Evolutionary conservation across 371 early-diverging fungal species (phyloP).

Genomic region (Choanephora cucurbitarum): DNA sequence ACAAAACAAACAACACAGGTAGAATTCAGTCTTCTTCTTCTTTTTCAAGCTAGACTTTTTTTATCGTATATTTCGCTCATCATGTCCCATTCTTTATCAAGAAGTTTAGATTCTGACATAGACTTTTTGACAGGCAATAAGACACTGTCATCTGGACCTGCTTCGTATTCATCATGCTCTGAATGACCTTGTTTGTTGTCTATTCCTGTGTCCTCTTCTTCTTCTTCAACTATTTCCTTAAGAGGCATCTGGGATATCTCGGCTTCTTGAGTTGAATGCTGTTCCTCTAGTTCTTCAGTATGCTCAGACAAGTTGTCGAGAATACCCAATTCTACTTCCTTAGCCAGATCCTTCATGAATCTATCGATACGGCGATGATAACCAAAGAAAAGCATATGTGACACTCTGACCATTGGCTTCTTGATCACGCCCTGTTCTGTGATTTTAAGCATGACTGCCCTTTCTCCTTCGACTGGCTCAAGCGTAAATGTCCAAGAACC

Average conservation of each 20-base stretch:
- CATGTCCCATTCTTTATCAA: constrained; percentile 30
- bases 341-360: constrained; percentile 39
- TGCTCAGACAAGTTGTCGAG: constrained; percentile 5
- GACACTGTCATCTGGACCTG: constrained; percentile 23
- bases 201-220: no score
- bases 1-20: neutral
- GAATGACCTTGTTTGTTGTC: constrained; percentile 3
- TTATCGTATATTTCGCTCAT: constrained; percentile 26
- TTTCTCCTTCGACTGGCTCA: constrained; percentile 19
- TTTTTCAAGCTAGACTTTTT: neutral
- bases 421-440: constrained; percentile 50
- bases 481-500: constrained; percentile 40
- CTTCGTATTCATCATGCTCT: constrained; percentile 17
- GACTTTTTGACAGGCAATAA: constrained; percentile 2
- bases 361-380: constrained; percentile 45
- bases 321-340: constrained; percentile 18
- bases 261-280: neutral
- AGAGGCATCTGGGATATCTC: neutral
- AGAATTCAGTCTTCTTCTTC: neutral
- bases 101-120: constrained; percentile 13
- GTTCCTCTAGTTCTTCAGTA: constrained; percentile 10
- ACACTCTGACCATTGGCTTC: constrained; percentile 42
- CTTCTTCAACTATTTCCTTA: neutral
- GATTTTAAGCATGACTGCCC: constrained; percentile 30
- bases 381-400: constrained; percentile 41